Base-by-base conservation (phyloP, 768 basidiomycete species). In the Cystofilobasidium bisporidii region DNA sequence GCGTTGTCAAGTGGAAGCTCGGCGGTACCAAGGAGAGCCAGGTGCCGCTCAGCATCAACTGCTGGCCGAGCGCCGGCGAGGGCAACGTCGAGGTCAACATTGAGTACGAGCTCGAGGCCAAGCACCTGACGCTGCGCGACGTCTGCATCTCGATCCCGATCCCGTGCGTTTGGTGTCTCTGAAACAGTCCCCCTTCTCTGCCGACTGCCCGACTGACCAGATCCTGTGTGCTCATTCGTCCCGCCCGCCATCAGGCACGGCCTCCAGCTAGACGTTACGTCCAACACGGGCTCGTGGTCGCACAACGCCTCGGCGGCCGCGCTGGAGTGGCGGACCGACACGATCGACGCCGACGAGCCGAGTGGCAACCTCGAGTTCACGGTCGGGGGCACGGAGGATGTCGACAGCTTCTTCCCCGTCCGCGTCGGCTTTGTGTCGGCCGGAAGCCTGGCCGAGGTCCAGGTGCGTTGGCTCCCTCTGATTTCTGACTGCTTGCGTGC, bases 71-170 rank as follows among this genome's bases (percentile, higher is more conserved):
- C 17, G 87, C 89, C 9, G 86, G 88, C 45, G 90, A 89, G 72
- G 91, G 91, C n/a, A 87, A 87, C 1, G 88, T 86, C 72, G 91
- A 94, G 71, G 89, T 98, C 69, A 93, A 89, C 77, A 89, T 98
- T 70, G 96, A 97, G 78, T 97, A 96, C 75, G 93, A 98, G 76
- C 86, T 98, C 56, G 91, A 94, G 75, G 88, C 91, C 71, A 83
- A 87, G 70, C 82, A 82, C 58, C 78, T 97, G 63, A 84, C 85
- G 0, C 81, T 97, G 2, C 84, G 89, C 76, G 89, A 97, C 75
- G 83, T 93, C 28, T 81, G 85, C 71, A 90, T 98, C 70, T 86
- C 87, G 63, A 94, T 98, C 72, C 92, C 94, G 30, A 85, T 98
- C 57, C 93, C 93, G 88, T 91, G 77, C 76, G 87, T 83, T 15